A percentile compares a stretch with the other conserved stretches of the same genome.
phyloP scores from a whole-genome alignment of 1,284 basidiomycete genomes.

The Grifola frondosa region DNA sequence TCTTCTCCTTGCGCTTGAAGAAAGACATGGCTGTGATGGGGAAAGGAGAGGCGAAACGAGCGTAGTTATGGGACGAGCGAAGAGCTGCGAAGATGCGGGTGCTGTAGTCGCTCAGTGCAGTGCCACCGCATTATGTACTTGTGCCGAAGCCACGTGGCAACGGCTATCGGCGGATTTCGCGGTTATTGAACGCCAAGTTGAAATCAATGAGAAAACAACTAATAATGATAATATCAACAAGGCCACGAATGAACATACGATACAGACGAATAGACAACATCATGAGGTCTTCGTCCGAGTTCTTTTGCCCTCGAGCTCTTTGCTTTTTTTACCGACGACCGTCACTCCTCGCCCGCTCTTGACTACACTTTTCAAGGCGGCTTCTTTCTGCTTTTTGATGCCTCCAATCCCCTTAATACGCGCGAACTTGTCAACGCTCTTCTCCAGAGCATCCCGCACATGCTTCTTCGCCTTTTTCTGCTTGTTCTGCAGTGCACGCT shows the following conservation, averaged over 20 bases:
- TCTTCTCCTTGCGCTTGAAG: constrained; percentile 71
- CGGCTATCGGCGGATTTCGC: no score
- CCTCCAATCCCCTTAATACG: constrained; percentile 44
- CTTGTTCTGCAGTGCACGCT: constrained; percentile 71
- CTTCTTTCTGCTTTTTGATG: constrained; percentile 80
- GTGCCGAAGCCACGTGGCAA: constrained; percentile 8
- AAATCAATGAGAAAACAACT: background rate
- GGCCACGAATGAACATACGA: background rate
- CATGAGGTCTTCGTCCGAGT: constrained; percentile 30
- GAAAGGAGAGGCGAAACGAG: constrained; percentile 3
- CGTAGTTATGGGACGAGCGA: background rate
- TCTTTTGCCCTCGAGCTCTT: constrained; percentile 35
- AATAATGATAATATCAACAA: constrained; percentile 10
- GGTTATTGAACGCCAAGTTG: no score
- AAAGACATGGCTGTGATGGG: constrained; percentile 57
- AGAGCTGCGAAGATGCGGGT: constrained; percentile 5
- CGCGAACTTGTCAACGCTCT: constrained; percentile 66
- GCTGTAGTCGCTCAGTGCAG: constrained; percentile 15
- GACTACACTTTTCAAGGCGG: constrained; percentile 75
- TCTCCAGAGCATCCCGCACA: constrained; percentile 68
- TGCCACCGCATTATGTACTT: constrained; percentile 8
- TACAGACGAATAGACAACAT: constrained; percentile 4
- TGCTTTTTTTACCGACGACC: constrained; percentile 75
- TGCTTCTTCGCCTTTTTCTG: constrained; percentile 76
- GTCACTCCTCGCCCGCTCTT: constrained; percentile 87